A percentile compares a stretch with the other conserved stretches of the same genome.
These are phyloP conservation scores for Herpotrichia juniperi DNA, from an alignment of 2,329 filamentous ascomycete genomes.

Conservation along the genomic window DNA sequence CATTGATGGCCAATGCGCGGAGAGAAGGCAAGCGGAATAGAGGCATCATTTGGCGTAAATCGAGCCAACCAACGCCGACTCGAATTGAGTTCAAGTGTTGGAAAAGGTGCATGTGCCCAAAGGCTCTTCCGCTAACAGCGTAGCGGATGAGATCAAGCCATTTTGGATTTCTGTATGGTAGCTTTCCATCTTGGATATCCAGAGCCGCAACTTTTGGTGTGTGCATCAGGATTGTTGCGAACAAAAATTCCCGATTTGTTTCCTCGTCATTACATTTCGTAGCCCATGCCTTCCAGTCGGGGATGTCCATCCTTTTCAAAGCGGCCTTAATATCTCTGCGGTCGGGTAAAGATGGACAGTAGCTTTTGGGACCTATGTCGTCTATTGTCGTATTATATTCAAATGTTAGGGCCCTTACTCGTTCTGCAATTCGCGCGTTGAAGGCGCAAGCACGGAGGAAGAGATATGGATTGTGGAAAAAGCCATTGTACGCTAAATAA, in stretches of 20 bases:
- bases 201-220: conserved; percentile 28
- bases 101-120: conserved; percentile 26
- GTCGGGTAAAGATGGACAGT: conserved; percentile 27
- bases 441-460: conserved; percentile 34
- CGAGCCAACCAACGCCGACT: conserved; percentile 15
- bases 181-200: conserved; percentile 17
- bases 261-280: conserved; percentile 22
- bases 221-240: conserved; percentile 29
- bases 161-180: conserved; percentile 12
- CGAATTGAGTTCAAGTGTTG: conserved; percentile 20
- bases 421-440: conserved; percentile 20
- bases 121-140: conserved; percentile 13
- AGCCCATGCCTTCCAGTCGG: conserved; percentile 34
- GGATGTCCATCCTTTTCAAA: conserved; percentile 21
- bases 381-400: conserved; percentile 11
- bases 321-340: conserved; percentile 34
- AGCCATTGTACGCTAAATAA: conserved; percentile 28
- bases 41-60: conserved; percentile 21
- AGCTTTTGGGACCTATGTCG: conserved; percentile 11
- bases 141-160: conserved; percentile 29
- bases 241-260: conserved; percentile 21
- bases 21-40: conserved; percentile 30
- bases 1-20: conserved; percentile 19
- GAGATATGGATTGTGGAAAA: conserved; percentile 29
- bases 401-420: conserved; percentile 23